Percentiles rank a stretch among this genome's conserved stretches.
Evolutionary conservation across 805 yeast genomes (phyloP).

Genomic region (Spathaspora gorwiae): DNA sequence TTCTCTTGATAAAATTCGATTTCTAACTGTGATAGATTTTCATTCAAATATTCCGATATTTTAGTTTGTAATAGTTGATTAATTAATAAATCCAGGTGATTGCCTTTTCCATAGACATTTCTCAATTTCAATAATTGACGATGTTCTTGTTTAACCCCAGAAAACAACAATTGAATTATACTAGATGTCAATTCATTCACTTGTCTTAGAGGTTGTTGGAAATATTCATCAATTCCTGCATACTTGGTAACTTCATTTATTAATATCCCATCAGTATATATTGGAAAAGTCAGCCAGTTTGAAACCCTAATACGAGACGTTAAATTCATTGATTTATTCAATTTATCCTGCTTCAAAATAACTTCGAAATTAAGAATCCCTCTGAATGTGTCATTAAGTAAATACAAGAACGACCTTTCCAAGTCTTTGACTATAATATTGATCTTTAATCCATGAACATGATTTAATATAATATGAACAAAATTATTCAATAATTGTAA

Average conservation of each 20-base stretch:
- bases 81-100: slow-evolving; percentile 46
- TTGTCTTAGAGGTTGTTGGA: slow-evolving; percentile 41
- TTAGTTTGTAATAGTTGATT: slow-evolving; percentile 32
- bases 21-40: slow-evolving; percentile 32
- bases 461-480: slow-evolving; percentile 1
- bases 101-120: slow-evolving; percentile 58
- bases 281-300: slow-evolving; percentile 44
- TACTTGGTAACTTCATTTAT: slow-evolving; percentile 35
- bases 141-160: slow-evolving; percentile 12
- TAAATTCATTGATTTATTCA: slow-evolving; percentile 13
- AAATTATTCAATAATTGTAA: slow-evolving; percentile 13
- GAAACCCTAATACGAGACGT: slow-evolving; percentile 39
- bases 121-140: slow-evolving; percentile 40
- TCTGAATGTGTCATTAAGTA: slow-evolving; percentile 20
- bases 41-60: slow-evolving; percentile 32
- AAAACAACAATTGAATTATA: slow-evolving; percentile 35
- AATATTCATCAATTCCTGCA: slow-evolving; percentile 40
- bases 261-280: slow-evolving; percentile 39
- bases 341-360: slow-evolving; percentile 2
- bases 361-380: slow-evolving; percentile 11
- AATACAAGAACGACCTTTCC: slow-evolving; percentile 26
- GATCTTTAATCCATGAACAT: slow-evolving; percentile 3
- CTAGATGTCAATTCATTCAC: slow-evolving; percentile 46
- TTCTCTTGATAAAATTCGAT: slow-evolving; percentile 29
- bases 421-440: slow-evolving; percentile 36